Base-by-base conservation (phyloP, 1,139 yeast genomes). In the Candida albicans region DNA sequence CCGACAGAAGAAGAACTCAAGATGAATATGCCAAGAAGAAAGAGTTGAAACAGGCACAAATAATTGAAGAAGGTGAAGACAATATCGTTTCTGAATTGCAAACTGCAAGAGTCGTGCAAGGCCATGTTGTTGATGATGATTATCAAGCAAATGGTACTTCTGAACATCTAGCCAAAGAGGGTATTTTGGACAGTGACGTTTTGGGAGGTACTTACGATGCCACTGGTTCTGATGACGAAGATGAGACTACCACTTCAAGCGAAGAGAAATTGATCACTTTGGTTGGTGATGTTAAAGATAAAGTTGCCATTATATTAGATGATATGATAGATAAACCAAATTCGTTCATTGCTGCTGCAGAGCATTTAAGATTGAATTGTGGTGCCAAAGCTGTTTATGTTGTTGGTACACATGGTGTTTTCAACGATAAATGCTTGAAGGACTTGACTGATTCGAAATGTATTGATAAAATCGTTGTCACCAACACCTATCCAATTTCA, bases 241-340 rank as follows among this genome's bases (percentile, higher is more conserved):
- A 88, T 56, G 96, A 86, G 59, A 85, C 86, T 33, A 77, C 79
- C 44, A 77, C 79, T 35, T 71, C 74, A 32, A 75, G 75, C n/a
- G 81, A 81, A 56, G 98, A 93, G 65, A 89, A 89, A 64, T 78
- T 91, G 60, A 93, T 95, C 61, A 93, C 99, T 10, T 76, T 95
- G 48, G 99, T 95, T 37, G 99, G 99, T 51, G 95, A 93, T 61
- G 99, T 95, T 39, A 82, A 85, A 52, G 85, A 82, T 56, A 87
- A 87, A 64, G 87, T 95, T 4, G 98, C 98, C 25, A 87, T 95
- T 55, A 87, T 95, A 46, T 75, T 95, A 51, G 99, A 95, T 67
- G 99, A 95, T 63, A 88, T 93, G 95, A 85, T 95, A 55, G 99
- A 93, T 61, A 87, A 95, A 62, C 96, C 97, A 37, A 85, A 85